A percentile compares a stretch with the other conserved stretches of the same genome.
phyloP scores from a whole-genome alignment of 345 rosid genomes.

The Salix koriyanagi region DNA sequence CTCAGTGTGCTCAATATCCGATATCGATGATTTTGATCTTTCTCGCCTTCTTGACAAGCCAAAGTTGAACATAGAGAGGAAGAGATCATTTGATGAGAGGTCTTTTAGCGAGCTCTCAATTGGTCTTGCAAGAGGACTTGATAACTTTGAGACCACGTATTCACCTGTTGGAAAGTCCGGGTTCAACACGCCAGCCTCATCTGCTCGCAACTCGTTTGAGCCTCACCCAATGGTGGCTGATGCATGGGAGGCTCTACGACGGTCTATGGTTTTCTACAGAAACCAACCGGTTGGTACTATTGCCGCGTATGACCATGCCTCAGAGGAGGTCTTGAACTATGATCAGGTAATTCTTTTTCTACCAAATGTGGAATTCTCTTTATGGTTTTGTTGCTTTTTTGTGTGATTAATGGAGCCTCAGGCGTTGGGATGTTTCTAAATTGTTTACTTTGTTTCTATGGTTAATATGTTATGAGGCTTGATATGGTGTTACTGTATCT shows the following conservation, averaged over 20 bases:
- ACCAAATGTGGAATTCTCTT: background rate
- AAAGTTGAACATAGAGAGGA: conserved; percentile 76
- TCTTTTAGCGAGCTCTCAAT: conserved; percentile 82
- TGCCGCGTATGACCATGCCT: conserved; percentile 90
- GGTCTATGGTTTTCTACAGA: conserved; percentile 68
- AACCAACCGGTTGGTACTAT: conserved; percentile 87
- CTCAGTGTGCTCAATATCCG: conserved; percentile 72
- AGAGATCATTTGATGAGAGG: conserved; percentile 91
- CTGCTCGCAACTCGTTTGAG: conserved; percentile 78
- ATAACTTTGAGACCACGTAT: conserved; percentile 39
- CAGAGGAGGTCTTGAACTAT: conserved; percentile 91
- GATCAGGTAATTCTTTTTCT: conserved; percentile 68
- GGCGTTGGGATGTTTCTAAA: background rate
- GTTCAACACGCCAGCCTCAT: conserved; percentile 72
- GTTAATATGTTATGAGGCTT: background rate
- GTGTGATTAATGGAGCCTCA: background rate
- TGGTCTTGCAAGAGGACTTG: conserved; percentile 52
- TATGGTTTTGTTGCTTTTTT: background rate
- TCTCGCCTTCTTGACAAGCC: conserved; percentile 83
- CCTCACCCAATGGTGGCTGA: conserved; percentile 97
- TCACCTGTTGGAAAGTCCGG: conserved; percentile 37
- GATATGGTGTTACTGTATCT: background rate
- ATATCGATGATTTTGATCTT: conserved; percentile 70
- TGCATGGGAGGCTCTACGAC: conserved; percentile 91
- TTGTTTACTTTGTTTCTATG: background rate